Evolutionary conservation across 176 grass and related monocot genomes (phyloP).

Genomic region (Triticum dicoccoides): DNA sequence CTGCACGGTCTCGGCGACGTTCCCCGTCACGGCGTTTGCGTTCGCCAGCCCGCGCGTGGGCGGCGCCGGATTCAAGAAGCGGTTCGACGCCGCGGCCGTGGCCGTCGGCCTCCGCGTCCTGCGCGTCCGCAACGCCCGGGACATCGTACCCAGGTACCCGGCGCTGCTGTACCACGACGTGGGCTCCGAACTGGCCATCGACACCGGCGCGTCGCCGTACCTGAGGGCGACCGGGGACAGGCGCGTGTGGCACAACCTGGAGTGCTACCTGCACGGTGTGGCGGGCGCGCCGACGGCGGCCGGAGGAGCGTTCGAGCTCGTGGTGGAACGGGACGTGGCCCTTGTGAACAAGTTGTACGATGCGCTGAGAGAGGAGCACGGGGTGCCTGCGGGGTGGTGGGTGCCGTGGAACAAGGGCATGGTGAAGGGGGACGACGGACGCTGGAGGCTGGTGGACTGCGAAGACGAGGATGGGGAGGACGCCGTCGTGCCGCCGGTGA

Average conservation of each 20-base stretch:
- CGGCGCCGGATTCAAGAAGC: conserved; percentile 39
- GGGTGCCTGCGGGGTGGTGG: conserved; percentile 49
- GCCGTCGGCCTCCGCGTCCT: conserved; percentile 30
- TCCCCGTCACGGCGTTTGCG: conserved; percentile 41
- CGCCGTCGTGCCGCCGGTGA: not conserved
- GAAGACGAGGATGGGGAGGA: conserved; percentile 20
- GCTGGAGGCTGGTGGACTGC: conserved; percentile 42
- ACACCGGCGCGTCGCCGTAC: conserved; percentile 52
- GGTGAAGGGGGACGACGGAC: conserved; percentile 31
- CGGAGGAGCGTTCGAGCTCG: conserved; percentile 32
- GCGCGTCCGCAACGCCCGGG: conserved; percentile 50
- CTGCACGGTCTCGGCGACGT: not conserved
- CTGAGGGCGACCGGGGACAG: conserved; percentile 28
- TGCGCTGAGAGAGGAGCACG: conserved; percentile 39
- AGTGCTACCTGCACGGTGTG: conserved; percentile 63
- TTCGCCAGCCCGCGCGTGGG: conserved; percentile 70
- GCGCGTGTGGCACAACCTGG: conserved; percentile 51
- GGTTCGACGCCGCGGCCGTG: not conserved
- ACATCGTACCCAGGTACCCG: conserved; percentile 54
- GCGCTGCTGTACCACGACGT: conserved; percentile 45
- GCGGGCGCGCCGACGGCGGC: conserved; percentile 3
- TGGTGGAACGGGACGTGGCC: conserved; percentile 51
- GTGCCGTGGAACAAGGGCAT: conserved; percentile 49
- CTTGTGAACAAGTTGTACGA: conserved; percentile 53
- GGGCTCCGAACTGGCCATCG: conserved; percentile 42